A percentile compares a stretch with the other conserved stretches of the same genome.
Evolutionary conservation across 306 rosid genomes (phyloP).

Genomic region (Ormosia emarginata): DNA sequence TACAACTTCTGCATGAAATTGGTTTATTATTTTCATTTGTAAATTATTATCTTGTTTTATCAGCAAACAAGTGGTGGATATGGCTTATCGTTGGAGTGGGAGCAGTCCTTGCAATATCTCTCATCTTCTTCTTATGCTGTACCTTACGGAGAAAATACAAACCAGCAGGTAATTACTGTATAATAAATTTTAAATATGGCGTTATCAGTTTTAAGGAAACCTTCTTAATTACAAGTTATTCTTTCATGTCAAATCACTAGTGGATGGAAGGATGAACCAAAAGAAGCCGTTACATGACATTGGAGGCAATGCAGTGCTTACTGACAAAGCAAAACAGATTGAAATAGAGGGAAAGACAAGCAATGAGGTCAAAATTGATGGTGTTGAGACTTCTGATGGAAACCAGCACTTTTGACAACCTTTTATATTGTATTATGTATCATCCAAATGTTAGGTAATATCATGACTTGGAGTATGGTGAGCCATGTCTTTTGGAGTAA

Average conservation of each 20-base stretch:
- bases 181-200: neutral
- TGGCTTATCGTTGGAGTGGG: constrained; percentile 29
- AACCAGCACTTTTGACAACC: no score
- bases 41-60: constrained; percentile 1
- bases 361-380: neutral
- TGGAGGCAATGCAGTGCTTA: neutral
- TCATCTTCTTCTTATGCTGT: constrained; percentile 17
- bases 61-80: constrained; percentile 31
- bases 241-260: constrained; percentile 17
- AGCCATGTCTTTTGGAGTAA: neutral
- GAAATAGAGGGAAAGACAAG: neutral
- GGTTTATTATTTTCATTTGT: neutral
- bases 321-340: neutral
- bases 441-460: no score
- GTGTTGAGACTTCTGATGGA: no score
- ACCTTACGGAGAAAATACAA: constrained; percentile 2
- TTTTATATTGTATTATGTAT: neutral
- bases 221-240: neutral
- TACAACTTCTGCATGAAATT: neutral
- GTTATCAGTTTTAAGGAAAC: neutral
- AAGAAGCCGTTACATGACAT: neutral
- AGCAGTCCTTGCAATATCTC: constrained; percentile 1
- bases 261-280: neutral
- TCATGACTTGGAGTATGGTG: neutral
- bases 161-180: constrained; percentile 2